Evolutionary conservation across 2,329 filamentous ascomycete species (phyloP).

Genomic region (Fusarium sp.): DNA sequence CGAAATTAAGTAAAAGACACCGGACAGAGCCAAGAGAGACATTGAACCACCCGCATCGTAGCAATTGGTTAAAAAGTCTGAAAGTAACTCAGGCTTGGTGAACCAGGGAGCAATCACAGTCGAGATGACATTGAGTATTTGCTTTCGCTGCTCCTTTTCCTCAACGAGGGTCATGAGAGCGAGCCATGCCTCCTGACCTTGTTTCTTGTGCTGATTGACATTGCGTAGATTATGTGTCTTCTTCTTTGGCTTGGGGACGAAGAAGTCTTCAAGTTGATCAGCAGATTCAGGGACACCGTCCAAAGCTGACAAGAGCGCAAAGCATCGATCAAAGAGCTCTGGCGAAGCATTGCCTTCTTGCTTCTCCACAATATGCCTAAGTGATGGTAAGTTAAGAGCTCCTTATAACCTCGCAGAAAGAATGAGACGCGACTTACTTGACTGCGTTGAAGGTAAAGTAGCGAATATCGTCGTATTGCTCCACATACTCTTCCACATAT

Average conservation of each 20-base stretch:
- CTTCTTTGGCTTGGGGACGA: slow-evolving; percentile 71
- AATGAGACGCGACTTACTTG: slow-evolving; percentile 65
- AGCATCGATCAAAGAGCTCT: slow-evolving; percentile 64
- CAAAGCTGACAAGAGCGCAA: slow-evolving; percentile 73
- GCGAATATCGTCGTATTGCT: slow-evolving; percentile 84
- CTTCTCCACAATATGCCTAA: slow-evolving; percentile 46
- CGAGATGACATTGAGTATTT: slow-evolving; percentile 79
- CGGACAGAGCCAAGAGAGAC: slow-evolving; percentile 88
- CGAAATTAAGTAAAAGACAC: slow-evolving; percentile 94
- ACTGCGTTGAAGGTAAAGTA: slow-evolving; percentile 84
- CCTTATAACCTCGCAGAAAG: not conserved
- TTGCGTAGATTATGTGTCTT: slow-evolving; percentile 75
- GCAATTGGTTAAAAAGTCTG: slow-evolving; percentile 96
- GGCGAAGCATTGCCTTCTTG: slow-evolving; percentile 31
- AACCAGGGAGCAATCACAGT: slow-evolving; percentile 90
- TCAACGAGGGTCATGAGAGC: slow-evolving; percentile 76
- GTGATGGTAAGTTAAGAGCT: not conserved
- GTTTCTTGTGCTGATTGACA: slow-evolving; percentile 77
- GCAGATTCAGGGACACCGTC: slow-evolving; percentile 76
- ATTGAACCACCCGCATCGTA: slow-evolving; percentile 89
- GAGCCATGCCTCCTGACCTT: slow-evolving; percentile 89
- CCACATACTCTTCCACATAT: slow-evolving; percentile 82
- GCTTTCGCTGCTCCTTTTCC: slow-evolving; percentile 80
- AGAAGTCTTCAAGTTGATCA: slow-evolving; percentile 77
- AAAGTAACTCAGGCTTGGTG: slow-evolving; percentile 84